Evolutionary conservation across 257 asterid genomes (phyloP), one percentile per base, ranked within the genome.

Genomic region (Scutellaria barbata): DNA sequence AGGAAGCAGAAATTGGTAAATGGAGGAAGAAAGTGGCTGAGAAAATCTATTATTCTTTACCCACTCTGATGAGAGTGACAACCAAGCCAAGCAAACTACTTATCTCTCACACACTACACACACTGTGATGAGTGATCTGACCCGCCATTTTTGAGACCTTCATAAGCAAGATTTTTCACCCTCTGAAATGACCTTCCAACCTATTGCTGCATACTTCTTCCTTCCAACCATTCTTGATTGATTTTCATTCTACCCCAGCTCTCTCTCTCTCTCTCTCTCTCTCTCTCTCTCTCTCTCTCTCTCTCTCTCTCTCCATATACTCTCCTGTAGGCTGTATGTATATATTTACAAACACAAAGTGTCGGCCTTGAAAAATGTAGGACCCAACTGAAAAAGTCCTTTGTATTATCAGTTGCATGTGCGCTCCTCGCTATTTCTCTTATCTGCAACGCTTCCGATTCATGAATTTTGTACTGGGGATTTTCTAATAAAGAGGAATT

Each of bases 1-100:
- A 22, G 25, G 25, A 22, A 22, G 25, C 25, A 22, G 25, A 22
- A 22, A 22, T 22, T 22, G 25, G 25, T 22, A 22, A 22, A 22
- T 22, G 25, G 25, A 22, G 25, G 25, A 0, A 22, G 25, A 22
- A 22, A 22, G 25, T 22, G 25, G 25, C 25, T 22, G 25, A 30
- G 35, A 30, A 30, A 30, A 30, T 30, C 35, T 30, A 30, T 30
- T 30, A 30, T 30, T 2, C 35, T 30, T 30, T 70, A 73, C 76
- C 78, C 75, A 52, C 53, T 50, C 79, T 42, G 47, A 52, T 52
- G 88, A 55, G 84, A 82, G 89, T 85, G 84, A 84, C 88, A 84
- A 76, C 78, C 63, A 84, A 88, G 89, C 87, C 54, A 84, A 78
- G 86, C 81, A 79, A 77, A 60, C 66, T 12, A 18, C 59, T 2